phyloP scores from a whole-genome alignment of 352 stramenopile species.

The Phytophthora multivora region DNA sequence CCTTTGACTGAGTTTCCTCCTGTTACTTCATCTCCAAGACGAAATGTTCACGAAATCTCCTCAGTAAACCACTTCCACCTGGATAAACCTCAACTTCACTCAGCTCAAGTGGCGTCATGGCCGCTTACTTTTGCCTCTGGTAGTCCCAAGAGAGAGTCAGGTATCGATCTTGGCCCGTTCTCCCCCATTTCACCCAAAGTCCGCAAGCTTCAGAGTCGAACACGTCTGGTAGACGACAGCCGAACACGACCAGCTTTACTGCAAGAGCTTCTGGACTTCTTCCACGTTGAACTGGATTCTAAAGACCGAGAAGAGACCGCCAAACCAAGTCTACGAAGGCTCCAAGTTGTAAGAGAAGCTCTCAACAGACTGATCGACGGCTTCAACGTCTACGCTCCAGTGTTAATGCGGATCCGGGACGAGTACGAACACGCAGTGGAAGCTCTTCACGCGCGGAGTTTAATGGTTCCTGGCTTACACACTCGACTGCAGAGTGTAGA shows the following conservation, averaged over 20 bases:
- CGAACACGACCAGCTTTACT: conserved; percentile 42
- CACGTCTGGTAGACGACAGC: conserved; percentile 36
- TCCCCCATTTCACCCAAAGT: conserved; percentile 35
- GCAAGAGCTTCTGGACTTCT: conserved; percentile 49
- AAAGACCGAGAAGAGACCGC: conserved; percentile 3
- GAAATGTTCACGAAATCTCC: not conserved
- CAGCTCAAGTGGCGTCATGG: conserved; percentile 48
- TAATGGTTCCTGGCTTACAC: conserved; percentile 56
- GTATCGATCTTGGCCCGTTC: conserved; percentile 17
- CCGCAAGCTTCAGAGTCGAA: conserved; percentile 26
- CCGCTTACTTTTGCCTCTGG: conserved; percentile 33
- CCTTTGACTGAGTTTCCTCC: conserved; percentile 17
- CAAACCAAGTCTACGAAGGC: conserved; percentile 39
- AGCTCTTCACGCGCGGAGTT: conserved; percentile 34
- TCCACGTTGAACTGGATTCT: conserved; percentile 35
- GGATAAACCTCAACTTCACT: conserved; percentile 19
- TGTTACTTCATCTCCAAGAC: conserved; percentile 12
- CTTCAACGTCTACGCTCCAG: conserved; percentile 69
- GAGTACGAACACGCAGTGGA: conserved; percentile 63
- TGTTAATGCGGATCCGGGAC: conserved; percentile 64
- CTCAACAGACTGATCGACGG: conserved; percentile 58
- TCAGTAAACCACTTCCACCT: conserved; percentile 12
- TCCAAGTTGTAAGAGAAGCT: conserved; percentile 61
- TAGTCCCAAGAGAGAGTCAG: conserved; percentile 16
- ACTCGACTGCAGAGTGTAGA: conserved; percentile 62